Conservation (phyloP, 2,329 filamentous ascomycete genomes). For the Blastomyces gilchristii region DNA sequence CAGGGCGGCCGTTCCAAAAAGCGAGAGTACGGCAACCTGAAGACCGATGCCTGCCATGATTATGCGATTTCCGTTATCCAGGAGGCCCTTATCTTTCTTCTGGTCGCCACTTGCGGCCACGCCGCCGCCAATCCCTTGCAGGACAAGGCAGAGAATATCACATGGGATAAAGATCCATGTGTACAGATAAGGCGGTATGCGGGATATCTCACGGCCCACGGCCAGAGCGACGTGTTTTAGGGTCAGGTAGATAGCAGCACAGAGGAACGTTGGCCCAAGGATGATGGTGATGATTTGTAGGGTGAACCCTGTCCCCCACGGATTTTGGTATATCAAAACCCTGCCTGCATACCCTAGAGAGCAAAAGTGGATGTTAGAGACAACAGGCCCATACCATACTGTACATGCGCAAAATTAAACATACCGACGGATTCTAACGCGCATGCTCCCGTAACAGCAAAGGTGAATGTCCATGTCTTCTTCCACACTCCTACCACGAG, state of each 20-base stretch:
- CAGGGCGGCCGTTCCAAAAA: slow-evolving; percentile 31
- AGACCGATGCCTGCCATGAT: slow-evolving; percentile 50
- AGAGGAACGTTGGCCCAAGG: slow-evolving; percentile 47
- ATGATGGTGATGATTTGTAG: slow-evolving; percentile 47
- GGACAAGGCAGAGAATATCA: slow-evolving; percentile 48
- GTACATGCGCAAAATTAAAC: neutral
- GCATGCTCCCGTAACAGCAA: slow-evolving; percentile 39
- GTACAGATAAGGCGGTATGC: slow-evolving; percentile 41
- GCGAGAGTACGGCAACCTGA: slow-evolving; percentile 40
- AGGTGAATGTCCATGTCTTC: slow-evolving; percentile 48
- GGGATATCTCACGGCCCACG: slow-evolving; percentile 42
- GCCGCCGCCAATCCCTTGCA: slow-evolving; percentile 50
- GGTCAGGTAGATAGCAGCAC: slow-evolving; percentile 47
- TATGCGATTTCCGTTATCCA: slow-evolving; percentile 43
- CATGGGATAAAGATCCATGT: slow-evolving; percentile 52
- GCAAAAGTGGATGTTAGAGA: neutral
- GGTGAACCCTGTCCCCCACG: slow-evolving; percentile 43
- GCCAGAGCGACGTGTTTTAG: slow-evolving; percentile 49
- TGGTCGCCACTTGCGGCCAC: slow-evolving; percentile 44
- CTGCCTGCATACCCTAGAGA: slow-evolving; percentile 47
- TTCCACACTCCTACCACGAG: slow-evolving; percentile 31
- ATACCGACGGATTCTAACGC: slow-evolving; percentile 32
- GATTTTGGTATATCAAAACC: slow-evolving; percentile 44
- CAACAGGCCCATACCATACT: too few relatives aligned
- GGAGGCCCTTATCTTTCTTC: slow-evolving; percentile 23